phyloP scores from a whole-genome alignment of 148 eudicot species.

The Vaccinium vitisidaea region DNA sequence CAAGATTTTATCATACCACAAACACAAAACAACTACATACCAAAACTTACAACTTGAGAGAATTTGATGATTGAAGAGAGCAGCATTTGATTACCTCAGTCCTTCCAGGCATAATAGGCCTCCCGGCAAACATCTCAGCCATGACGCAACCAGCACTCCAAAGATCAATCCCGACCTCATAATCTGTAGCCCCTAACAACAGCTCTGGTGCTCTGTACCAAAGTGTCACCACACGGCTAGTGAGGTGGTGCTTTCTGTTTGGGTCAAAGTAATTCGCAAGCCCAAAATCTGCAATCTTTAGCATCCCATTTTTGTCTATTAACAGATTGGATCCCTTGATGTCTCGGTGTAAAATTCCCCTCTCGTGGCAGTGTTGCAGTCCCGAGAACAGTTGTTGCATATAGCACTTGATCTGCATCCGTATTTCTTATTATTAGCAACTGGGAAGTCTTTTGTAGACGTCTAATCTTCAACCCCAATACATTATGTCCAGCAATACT shows the following conservation, averaged over 20 bases:
- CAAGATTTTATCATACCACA: not conserved
- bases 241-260: slow-evolving; percentile 28
- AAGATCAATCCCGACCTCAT: slow-evolving; percentile 54
- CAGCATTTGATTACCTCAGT: slow-evolving; percentile 39
- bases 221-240: slow-evolving; percentile 50
- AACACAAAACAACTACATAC: not conserved
- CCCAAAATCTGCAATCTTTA: slow-evolving; percentile 56
- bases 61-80: not conserved
- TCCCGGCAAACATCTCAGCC: slow-evolving; percentile 48
- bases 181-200: slow-evolving; percentile 45
- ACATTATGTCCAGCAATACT: no score
- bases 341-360: slow-evolving; percentile 53
- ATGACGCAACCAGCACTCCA: slow-evolving; percentile 58
- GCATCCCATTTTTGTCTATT: slow-evolving; percentile 41
- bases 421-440: not conserved
- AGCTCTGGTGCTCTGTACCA: slow-evolving; percentile 60
- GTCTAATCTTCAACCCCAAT: no score
- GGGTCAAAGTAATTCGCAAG: slow-evolving; percentile 40
- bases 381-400: slow-evolving; percentile 51
- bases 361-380: slow-evolving; percentile 46
- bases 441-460: no score
- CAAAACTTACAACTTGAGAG: not conserved
- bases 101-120: slow-evolving; percentile 48
- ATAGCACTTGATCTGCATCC: slow-evolving; percentile 44
- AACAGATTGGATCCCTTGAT: slow-evolving; percentile 50